Evolutionary conservation across 345 rosid species (phyloP).

Genomic region (Excoecaria cochinchinensis): DNA sequence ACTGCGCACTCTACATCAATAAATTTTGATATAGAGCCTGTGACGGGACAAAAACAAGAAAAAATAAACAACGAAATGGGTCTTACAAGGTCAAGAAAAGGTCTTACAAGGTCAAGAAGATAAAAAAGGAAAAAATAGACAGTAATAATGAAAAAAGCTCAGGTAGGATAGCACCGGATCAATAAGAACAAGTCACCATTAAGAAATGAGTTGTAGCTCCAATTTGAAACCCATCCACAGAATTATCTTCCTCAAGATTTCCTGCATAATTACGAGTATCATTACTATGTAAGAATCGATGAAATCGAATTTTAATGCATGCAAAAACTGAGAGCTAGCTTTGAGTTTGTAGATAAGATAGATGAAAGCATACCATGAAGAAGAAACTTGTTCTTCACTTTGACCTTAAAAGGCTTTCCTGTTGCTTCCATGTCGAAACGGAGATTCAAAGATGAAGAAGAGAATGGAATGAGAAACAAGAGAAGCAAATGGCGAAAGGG

Average conservation of each 20-base stretch:
- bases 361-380: constrained; percentile 43
- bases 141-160: constrained; percentile 64
- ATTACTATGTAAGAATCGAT: neutral
- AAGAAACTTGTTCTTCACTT: constrained; percentile 32
- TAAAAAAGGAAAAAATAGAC: neutral
- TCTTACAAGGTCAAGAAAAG: constrained; percentile 99
- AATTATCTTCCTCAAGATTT: neutral
- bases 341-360: neutral
- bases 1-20: constrained; percentile 20
- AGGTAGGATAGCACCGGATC: constrained; percentile 76
- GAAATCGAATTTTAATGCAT: neutral
- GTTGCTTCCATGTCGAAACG: constrained; percentile 28
- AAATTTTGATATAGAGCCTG: constrained; percentile 12
- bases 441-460: constrained; percentile 7
- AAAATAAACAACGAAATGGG: constrained; percentile 21
- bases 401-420: constrained; percentile 39
- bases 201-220: constrained; percentile 7
- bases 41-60: neutral
- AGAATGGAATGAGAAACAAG: neutral
- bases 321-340: neutral
- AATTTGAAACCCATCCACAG: neutral
- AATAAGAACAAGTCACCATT: constrained; percentile 21
- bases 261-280: constrained; percentile 19
- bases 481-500: constrained; percentile 1
- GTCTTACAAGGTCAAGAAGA: constrained; percentile 99